These are phyloP conservation scores for Crithidia expoeki DNA, from an alignment of 208 protist genomes.

Conservation along the genomic window DNA sequence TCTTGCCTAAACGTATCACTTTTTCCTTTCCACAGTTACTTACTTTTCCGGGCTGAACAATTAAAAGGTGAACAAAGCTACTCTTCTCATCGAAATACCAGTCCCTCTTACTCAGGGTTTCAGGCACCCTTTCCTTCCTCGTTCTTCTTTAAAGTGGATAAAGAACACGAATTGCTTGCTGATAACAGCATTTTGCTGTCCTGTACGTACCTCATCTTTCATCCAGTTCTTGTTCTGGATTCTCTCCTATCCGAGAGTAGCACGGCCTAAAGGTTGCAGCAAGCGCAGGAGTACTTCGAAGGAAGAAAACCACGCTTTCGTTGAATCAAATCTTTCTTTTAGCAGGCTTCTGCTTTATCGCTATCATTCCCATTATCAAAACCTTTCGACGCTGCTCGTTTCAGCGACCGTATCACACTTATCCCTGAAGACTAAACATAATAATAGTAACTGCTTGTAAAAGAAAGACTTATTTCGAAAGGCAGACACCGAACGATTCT, in stretches of 20 bases:
- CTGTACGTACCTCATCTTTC: not conserved
- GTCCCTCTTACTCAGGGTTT: constrained; percentile 1
- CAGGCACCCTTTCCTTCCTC: not conserved
- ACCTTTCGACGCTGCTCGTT: not conserved
- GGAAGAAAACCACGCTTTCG: not conserved
- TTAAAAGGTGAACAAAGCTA: constrained; percentile 7
- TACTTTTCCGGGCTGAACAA: not conserved
- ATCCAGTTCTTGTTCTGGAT: not conserved
- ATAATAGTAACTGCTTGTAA: not conserved
- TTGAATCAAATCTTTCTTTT: not conserved
- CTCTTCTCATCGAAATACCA: constrained; percentile 5
- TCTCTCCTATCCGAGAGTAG: not conserved
- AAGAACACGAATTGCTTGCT: constrained; percentile 2
- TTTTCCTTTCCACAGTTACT: not conserved
- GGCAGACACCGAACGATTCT: not conserved
- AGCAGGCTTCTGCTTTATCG: not conserved
- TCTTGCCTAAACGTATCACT: too few relatives aligned
- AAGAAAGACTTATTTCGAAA: not conserved
- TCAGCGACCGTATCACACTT: not conserved
- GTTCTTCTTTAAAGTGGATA: not conserved
- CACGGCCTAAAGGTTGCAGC: not conserved
- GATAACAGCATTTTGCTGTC: not conserved
- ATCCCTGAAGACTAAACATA: not conserved
- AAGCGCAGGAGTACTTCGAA: not conserved
- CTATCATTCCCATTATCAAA: not conserved